Percentiles rank a stretch among this genome's conserved stretches.
phyloP scores from a whole-genome alignment of 495 filamentous ascomycete genomes.

The Cryomyces minteri region DNA sequence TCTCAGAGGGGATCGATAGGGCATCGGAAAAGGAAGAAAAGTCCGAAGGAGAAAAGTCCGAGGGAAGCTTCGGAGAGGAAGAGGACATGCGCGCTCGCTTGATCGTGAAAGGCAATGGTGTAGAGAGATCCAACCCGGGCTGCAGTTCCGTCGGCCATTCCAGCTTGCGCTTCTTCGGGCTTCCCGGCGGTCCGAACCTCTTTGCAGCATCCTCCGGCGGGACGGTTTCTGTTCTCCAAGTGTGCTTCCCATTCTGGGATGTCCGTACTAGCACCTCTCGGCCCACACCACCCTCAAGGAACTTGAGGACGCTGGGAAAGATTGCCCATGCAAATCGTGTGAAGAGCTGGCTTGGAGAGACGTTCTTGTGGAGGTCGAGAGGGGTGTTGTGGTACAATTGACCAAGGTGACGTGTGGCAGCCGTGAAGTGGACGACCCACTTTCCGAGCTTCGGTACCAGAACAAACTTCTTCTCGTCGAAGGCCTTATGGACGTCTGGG shows the following conservation, averaged over 20 bases:
- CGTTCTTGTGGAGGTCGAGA: not conserved
- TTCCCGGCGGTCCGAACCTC: no score
- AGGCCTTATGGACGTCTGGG: conserved; percentile 3
- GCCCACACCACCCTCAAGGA: not conserved
- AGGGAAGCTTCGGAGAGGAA: no score
- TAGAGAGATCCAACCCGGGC: no score
- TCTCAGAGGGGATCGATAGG: no score
- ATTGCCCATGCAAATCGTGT: conserved; percentile 8
- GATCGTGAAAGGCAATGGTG: no score
- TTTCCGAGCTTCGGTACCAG: conserved; percentile 1
- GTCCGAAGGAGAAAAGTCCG: no score
- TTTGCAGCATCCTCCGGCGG: not conserved
- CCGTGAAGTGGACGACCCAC: conserved; percentile 5
- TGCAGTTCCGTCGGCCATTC: no score
- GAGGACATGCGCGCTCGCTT: no score
- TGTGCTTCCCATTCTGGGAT: not conserved
- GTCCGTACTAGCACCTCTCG: not conserved
- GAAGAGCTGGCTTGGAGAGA: not conserved
- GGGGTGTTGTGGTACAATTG: conserved; percentile 3
- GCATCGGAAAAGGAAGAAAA: no score
- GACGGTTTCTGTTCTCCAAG: not conserved
- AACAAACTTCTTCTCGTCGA: conserved; percentile 4
- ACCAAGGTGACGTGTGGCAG: conserved; percentile 1
- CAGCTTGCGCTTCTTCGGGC: no score
- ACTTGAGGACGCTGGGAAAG: not conserved